Evolutionary conservation across 768 basidiomycete species (phyloP).

Genomic region (Termitomyces sp.): DNA sequence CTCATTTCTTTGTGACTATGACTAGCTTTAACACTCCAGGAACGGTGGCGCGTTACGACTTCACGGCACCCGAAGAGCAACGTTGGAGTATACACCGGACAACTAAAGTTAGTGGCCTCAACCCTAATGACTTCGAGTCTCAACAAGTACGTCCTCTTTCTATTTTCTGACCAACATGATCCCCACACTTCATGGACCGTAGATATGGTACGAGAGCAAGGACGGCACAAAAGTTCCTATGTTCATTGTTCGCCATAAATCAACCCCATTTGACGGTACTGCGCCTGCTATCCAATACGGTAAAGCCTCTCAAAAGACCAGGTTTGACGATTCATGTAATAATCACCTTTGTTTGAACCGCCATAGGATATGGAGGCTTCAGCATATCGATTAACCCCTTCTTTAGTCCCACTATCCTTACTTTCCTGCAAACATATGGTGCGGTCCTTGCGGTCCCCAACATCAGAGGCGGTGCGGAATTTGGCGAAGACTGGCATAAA

Average conservation of each 20-base stretch:
- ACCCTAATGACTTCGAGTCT: conserved; percentile 61
- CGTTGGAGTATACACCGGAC: conserved; percentile 54
- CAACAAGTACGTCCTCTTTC: conserved; percentile 42
- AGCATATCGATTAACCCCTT: conserved; percentile 63
- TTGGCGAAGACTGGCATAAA: conserved; percentile 82
- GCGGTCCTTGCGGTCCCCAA: conserved; percentile 55
- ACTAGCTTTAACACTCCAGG: conserved; percentile 71
- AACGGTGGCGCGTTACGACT: conserved; percentile 58
- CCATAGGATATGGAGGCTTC: conserved; percentile 76
- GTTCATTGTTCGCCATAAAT: conserved; percentile 78
- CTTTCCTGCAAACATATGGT: conserved; percentile 67
- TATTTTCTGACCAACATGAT: too few species aligned
- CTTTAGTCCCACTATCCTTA: conserved; percentile 67
- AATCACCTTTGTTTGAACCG: neutral
- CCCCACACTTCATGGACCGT: neutral
- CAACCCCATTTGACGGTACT: conserved; percentile 63
- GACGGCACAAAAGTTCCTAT: conserved; percentile 81
- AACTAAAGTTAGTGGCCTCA: conserved; percentile 54
- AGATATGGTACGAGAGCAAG: conserved; percentile 76
- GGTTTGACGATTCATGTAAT: neutral
- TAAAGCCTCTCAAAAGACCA: conserved; percentile 18
- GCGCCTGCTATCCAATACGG: conserved; percentile 78
- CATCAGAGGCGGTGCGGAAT: conserved; percentile 70
- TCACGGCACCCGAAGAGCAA: conserved; percentile 43
- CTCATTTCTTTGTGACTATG: conserved; percentile 59